Evolutionary conservation across 2,329 filamentous ascomycete genomes (phyloP).

Genomic region (Penicillium sp.): DNA sequence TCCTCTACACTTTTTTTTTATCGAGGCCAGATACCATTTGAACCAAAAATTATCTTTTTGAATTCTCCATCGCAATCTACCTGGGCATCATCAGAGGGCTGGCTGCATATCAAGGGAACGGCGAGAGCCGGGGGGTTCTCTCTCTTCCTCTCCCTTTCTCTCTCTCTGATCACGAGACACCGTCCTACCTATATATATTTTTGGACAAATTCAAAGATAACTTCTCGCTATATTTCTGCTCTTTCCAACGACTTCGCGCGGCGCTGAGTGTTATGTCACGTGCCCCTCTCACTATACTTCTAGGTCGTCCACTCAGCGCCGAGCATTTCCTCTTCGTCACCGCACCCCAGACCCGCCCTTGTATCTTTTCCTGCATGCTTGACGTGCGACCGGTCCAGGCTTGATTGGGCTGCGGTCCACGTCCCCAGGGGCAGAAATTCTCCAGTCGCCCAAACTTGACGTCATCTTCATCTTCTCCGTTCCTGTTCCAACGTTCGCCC

Average conservation of each 20-base stretch:
- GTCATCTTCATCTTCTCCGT: slow-evolving; percentile 4
- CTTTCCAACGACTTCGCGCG: no score
- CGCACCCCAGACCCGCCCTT: background rate
- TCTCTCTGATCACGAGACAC: no score
- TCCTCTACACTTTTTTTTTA: background rate
- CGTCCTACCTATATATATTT: no score
- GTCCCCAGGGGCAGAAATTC: background rate
- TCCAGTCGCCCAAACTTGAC: background rate
- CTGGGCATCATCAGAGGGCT: background rate
- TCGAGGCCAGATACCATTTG: slow-evolving; percentile 9
- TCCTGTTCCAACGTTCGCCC: background rate
- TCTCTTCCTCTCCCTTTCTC: no score
- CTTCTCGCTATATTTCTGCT: background rate
- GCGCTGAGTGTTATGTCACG: background rate
- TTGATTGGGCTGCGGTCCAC: background rate
- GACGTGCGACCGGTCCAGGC: background rate
- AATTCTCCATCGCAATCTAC: background rate
- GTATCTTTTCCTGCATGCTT: background rate
- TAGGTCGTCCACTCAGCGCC: background rate
- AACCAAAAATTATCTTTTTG: background rate
- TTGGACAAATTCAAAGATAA: no score
- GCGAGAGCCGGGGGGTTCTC: no score
- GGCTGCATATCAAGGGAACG: background rate
- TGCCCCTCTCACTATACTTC: background rate
- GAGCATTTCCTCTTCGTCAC: background rate